A percentile compares a stretch with the other conserved stretches of the same genome.
Evolutionary conservation across 208 protist genomes (phyloP).

Genomic region (Leishmania major): DNA sequence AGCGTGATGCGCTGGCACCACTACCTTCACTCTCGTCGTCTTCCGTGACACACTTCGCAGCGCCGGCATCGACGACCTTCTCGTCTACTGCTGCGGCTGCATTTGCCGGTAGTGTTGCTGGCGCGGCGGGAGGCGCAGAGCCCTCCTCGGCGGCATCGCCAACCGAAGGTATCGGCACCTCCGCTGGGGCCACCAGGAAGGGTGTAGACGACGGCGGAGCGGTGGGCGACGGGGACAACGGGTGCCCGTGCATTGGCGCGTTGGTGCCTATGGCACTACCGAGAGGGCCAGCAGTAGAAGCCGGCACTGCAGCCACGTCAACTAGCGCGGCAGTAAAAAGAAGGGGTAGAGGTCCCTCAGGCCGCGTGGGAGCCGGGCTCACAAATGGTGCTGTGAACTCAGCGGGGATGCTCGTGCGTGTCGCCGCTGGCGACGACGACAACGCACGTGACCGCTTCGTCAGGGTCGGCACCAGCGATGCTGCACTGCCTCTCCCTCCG

Average conservation of each 20-base stretch:
- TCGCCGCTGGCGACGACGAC: neutral
- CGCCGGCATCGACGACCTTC: neutral
- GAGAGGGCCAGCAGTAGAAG: neutral
- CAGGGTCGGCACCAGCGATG: neutral
- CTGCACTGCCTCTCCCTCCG: neutral
- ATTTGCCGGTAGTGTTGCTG: neutral
- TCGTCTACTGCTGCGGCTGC: neutral
- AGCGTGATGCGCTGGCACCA: neutral
- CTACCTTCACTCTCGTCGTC: neutral
- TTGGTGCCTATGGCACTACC: neutral
- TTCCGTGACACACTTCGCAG: neutral
- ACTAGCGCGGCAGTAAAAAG: neutral
- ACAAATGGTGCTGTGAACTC: too few relatives aligned
- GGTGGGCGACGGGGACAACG: neutral
- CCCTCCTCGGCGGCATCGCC: neutral
- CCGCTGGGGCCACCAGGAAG: neutral
- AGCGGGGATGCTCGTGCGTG: neutral
- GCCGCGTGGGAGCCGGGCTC: neutral
- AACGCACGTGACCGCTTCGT: neutral
- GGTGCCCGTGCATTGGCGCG: neutral
- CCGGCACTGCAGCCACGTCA: neutral
- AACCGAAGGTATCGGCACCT: neutral
- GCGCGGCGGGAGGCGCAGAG: neutral
- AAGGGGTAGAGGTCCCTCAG: neutral
- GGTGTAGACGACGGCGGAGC: neutral